These are phyloP conservation scores for Arthrobotrys sinensis DNA, from an alignment of 2,329 filamentous ascomycete species.

Conservation along the genomic window DNA sequence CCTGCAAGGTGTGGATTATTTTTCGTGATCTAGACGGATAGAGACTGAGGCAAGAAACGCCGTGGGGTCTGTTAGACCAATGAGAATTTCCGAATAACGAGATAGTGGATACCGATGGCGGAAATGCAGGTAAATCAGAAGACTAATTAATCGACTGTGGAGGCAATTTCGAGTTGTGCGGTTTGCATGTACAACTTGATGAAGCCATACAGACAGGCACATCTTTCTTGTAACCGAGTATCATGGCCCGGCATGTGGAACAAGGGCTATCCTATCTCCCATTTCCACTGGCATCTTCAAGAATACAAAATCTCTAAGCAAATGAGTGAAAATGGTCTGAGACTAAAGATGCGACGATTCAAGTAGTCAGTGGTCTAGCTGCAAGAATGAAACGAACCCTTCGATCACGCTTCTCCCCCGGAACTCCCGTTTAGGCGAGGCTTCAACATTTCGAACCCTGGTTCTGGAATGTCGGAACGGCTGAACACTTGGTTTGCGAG, in stretches of 20 bases:
- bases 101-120: background rate
- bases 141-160: background rate
- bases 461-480: conserved; percentile 12
- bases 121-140: conserved; percentile 4
- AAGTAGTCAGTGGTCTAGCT: no score
- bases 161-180: background rate
- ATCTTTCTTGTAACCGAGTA: background rate
- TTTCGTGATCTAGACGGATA: background rate
- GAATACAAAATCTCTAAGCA: no score
- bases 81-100: background rate
- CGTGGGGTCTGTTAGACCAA: background rate
- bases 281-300: no score
- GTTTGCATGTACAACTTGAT: conserved; percentile 4
- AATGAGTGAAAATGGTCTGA: no score
- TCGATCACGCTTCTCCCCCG: background rate
- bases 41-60: background rate
- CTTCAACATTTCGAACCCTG: conserved; percentile 21
- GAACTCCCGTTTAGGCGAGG: conserved; percentile 5
- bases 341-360: no score
- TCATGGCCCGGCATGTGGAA: background rate
- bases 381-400: background rate
- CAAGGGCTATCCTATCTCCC: no score
- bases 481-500: conserved; percentile 13
- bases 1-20: background rate
- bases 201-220: background rate